A percentile compares a stretch with the other conserved stretches of the same genome.
Conservation (phyloP, 2,329 filamentous ascomycete species). For the Daldinia eschscholtzii region DNA sequence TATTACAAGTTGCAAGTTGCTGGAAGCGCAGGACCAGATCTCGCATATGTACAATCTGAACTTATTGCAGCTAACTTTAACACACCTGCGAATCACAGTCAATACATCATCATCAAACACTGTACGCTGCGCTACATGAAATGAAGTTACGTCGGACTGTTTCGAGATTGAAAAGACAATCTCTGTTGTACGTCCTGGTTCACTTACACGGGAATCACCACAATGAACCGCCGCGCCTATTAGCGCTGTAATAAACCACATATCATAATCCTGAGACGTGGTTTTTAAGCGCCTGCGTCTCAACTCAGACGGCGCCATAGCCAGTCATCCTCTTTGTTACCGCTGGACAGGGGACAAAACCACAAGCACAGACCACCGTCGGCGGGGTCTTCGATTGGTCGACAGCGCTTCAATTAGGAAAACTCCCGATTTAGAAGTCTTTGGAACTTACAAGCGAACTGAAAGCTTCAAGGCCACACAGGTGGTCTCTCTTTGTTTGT, state of each 20-base stretch:
- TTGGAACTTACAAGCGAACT: constrained; percentile 32
- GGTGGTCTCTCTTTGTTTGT: constrained; percentile 30
- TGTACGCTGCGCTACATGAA: not conserved
- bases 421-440: constrained; percentile 41
- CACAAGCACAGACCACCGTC: constrained; percentile 29
- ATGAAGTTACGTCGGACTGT: constrained; percentile 10
- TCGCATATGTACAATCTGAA: too few relatives aligned
- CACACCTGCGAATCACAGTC: not conserved
- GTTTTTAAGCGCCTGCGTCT: constrained; percentile 38
- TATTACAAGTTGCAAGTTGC: not conserved
- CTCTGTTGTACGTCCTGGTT: constrained; percentile 6
- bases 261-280: constrained; percentile 17
- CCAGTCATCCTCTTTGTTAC: constrained; percentile 33
- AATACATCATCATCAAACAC: constrained; percentile 1
- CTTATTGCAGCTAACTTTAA: not conserved
- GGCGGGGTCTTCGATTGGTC: constrained; percentile 32
- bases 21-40: not conserved
- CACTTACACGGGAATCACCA: constrained; percentile 11
- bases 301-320: constrained; percentile 1
- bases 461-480: constrained; percentile 25
- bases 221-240: constrained; percentile 32
- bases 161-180: constrained; percentile 16
- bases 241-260: constrained; percentile 27
- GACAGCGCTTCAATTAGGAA: constrained; percentile 35
- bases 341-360: constrained; percentile 22